phyloP scores from a whole-genome alignment of 345 rosid species.

The Rhodamnia argentea region DNA sequence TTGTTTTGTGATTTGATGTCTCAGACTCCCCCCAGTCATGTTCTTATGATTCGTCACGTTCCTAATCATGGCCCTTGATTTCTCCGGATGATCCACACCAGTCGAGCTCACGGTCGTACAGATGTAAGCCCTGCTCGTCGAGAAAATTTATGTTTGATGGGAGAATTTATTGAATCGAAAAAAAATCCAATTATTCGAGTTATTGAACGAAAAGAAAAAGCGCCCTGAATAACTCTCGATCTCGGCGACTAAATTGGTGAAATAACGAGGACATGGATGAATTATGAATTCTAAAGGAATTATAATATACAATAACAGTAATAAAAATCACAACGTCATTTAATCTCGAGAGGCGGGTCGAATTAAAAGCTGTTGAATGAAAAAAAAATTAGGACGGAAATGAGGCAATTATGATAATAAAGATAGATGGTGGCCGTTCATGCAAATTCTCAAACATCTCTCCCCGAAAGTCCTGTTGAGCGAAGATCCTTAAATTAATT shows the following conservation, averaged over 20 bases:
- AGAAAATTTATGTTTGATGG: accelerated
- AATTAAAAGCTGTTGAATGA: accelerated
- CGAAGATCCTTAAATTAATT: neutral
- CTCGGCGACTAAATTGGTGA: accelerated
- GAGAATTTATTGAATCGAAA: neutral
- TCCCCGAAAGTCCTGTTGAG: neutral
- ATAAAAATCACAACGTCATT: neutral
- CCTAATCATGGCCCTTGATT: neutral
- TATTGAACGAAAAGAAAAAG: accelerated
- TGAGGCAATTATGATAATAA: neutral
- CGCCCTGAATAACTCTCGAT: neutral
- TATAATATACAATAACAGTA: neutral
- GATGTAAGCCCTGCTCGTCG: neutral
- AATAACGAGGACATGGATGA: accelerated
- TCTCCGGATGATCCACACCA: neutral
- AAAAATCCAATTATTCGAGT: neutral
- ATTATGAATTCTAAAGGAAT: neutral
- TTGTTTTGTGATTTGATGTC: neutral
- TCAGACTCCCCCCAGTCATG: neutral
- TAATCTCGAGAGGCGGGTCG: neutral
- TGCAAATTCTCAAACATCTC: neutral
- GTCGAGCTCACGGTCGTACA: neutral
- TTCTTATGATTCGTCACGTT: neutral
- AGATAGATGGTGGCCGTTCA: accelerated
- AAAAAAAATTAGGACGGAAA: accelerated